A percentile compares a stretch with the other conserved stretches of the same genome.
phyloP scores from a whole-genome alignment of 2,329 filamentous ascomycete genomes.

The Fonsecaea pugnacius region DNA sequence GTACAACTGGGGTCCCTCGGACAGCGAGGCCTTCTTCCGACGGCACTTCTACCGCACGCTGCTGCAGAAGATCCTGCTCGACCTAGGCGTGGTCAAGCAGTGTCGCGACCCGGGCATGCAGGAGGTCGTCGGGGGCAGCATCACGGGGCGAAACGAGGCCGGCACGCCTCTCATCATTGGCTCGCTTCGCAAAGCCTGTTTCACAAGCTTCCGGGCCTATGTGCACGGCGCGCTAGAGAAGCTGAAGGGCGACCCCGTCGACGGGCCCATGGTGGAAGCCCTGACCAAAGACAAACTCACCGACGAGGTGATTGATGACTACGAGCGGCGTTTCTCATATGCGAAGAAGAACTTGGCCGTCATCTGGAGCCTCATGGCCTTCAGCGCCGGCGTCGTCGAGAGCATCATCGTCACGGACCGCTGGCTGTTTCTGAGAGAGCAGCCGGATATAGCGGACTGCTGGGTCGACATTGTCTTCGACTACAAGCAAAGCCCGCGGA shows the following conservation, averaged over 20 bases:
- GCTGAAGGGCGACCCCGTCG: slow-evolving; percentile 62
- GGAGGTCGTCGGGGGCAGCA: slow-evolving; percentile 35
- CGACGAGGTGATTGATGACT: slow-evolving; percentile 74
- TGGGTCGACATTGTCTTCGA: slow-evolving; percentile 97
- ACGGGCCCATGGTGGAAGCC: slow-evolving; percentile 64
- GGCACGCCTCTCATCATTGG: slow-evolving; percentile 86
- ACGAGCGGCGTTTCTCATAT: slow-evolving; percentile 67
- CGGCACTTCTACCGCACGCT: slow-evolving; percentile 91
- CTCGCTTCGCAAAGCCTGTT: slow-evolving; percentile 78
- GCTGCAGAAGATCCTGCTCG: slow-evolving; percentile 88
- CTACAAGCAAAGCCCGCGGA: slow-evolving; percentile 81
- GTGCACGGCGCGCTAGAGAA: slow-evolving; percentile 80
- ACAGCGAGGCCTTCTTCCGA: slow-evolving; percentile 86
- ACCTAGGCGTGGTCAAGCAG: slow-evolving; percentile 74
- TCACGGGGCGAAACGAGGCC: slow-evolving; percentile 38
- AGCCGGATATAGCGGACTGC: slow-evolving; percentile 71
- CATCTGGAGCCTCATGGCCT: slow-evolving; percentile 95
- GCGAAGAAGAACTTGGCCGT: slow-evolving; percentile 81
- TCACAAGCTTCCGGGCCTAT: slow-evolving; percentile 74
- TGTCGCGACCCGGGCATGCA: slow-evolving; percentile 35
- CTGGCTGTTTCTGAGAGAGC: slow-evolving; percentile 84
- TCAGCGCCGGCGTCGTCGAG: slow-evolving; percentile 86
- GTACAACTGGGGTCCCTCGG: slow-evolving; percentile 80
- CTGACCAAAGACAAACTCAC: slow-evolving; percentile 68
- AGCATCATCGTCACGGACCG: slow-evolving; percentile 87